A percentile compares a stretch with the other conserved stretches of the same genome.
phyloP scores from a whole-genome alignment of 345 rosid species.

The Arabis hirsuta region DNA sequence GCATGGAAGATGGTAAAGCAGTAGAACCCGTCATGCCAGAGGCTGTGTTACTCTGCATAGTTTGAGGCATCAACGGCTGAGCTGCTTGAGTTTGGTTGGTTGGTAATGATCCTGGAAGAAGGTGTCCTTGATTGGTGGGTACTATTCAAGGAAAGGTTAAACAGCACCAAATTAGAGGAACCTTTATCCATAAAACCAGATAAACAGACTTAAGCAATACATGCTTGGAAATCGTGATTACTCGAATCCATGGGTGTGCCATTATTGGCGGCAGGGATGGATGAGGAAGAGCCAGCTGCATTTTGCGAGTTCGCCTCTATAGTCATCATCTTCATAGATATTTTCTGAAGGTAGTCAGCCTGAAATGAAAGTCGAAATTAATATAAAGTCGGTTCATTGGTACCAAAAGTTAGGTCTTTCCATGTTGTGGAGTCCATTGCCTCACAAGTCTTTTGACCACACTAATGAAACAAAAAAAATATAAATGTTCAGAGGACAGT shows the following conservation, averaged over 20 bases:
- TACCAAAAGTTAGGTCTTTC: not conserved
- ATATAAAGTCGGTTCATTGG: constrained; percentile 7
- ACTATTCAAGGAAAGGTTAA: constrained; percentile 45
- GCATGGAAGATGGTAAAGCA: constrained; percentile 65
- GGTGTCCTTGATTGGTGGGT: constrained; percentile 62
- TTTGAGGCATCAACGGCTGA: constrained; percentile 65
- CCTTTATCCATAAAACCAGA: constrained; percentile 29
- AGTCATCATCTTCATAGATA: too few relatives aligned
- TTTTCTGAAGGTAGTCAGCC: constrained; percentile 47
- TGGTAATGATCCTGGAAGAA: constrained; percentile 58
- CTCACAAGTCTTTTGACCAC: not conserved
- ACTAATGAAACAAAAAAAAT: not conserved
- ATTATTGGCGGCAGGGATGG: constrained; percentile 41
- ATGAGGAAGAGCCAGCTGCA: constrained; percentile 43
- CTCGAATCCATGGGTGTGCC: constrained; percentile 52
- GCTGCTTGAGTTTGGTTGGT: constrained; percentile 73
- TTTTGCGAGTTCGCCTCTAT: too few relatives aligned
- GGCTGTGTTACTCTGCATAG: constrained; percentile 63
- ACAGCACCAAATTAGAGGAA: constrained; percentile 34
- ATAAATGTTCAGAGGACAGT: not conserved
- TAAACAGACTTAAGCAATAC: constrained; percentile 22
- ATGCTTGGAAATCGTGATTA: constrained; percentile 39
- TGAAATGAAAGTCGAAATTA: constrained; percentile 41
- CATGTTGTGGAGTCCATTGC: constrained; percentile 3
- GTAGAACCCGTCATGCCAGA: constrained; percentile 73